Evolutionary conservation across 2,329 filamentous ascomycete species (phyloP), one percentile per base, ranked within the genome.

Genomic region (Diaporthe citriasiana): DNA sequence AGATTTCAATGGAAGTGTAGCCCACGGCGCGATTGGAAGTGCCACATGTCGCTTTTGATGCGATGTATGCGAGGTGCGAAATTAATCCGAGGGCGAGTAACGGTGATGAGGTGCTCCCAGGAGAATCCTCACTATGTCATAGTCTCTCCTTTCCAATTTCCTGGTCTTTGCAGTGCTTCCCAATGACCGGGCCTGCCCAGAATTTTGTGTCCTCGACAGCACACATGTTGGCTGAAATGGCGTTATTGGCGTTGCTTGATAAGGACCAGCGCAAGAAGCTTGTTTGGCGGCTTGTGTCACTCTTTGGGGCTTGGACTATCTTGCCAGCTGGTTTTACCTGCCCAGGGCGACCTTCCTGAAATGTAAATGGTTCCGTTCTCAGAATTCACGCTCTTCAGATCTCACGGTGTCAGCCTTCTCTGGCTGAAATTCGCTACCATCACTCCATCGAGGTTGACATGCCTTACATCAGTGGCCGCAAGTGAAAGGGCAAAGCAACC

Each of bases 231-330:
- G 38, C 38, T 27, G 38, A 27, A 38, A 45, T 45, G 57, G 12
- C 35, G 19, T 42, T 59, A 22, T 60, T 60, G 35, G 57, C n/a
- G 47, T 35, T 66, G 42, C 27, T 66, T 50, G 25, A 30, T 12
- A 12, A 15, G n/a, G 17, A 19, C 38, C 27, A 12, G 57, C 57
- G 13, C 4, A 9, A 27, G 35, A 10, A 30, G 12, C 5, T 27
- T 30, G n/a, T 4, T 45, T n/a, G n/a, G 25, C 35, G 55, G 15
- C 13, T 4, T 40, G n/a, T 1, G 35, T n/a, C 10, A 40, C 15
- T 56, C 30, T 19, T 19, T 19, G 25, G 35, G n/a, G 25, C 40
- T 47, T 4, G 10, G 40, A 5, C 40, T 30, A 3, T 47, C 9
- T 33, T 2, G 13, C 4, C 38, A 10, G 42, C 27, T 35, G 17